Percentiles rank a stretch among this genome's conserved stretches.
Evolutionary conservation across 495 filamentous ascomycete species (phyloP).

Genomic region (Staphylotrichum longicolle): DNA sequence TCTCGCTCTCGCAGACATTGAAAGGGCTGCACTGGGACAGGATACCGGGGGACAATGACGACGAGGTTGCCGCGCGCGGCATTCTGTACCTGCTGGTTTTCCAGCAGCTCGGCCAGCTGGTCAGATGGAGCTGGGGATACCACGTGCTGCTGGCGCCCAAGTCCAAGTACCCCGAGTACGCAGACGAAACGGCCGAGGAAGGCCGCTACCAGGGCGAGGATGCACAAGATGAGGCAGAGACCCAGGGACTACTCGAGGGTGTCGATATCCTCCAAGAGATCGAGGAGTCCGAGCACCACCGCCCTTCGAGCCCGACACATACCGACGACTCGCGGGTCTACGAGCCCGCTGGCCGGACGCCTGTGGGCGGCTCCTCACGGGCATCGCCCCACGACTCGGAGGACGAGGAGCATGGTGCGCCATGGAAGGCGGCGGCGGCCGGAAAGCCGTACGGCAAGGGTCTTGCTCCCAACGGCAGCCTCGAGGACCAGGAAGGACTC

Average conservation of each 20-base stretch:
- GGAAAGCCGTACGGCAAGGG: conserved; percentile 23
- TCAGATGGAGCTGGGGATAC: conserved; percentile 98
- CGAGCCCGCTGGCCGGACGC: conserved; percentile 49
- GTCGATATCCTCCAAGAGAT: conserved; percentile 35
- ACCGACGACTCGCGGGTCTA: conserved; percentile 43
- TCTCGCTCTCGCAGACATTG: conserved; percentile 88
- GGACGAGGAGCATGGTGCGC: conserved; percentile 36
- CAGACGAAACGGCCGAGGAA: conserved; percentile 57
- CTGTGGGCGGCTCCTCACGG: conserved; percentile 40
- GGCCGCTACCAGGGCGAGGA: conserved; percentile 68
- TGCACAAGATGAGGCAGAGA: conserved; percentile 31
- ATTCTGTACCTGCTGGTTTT: conserved; percentile 96
- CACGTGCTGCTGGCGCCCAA: conserved; percentile 84
- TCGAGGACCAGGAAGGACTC: conserved; percentile 22
- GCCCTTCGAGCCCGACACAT: conserved; percentile 27
- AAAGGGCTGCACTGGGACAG: conserved; percentile 90
- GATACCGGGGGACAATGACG: conserved; percentile 87
- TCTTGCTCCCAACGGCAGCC: conserved; percentile 13
- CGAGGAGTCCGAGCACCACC: conserved; percentile 16
- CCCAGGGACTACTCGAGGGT: conserved; percentile 29
- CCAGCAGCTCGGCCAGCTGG: conserved; percentile 92
- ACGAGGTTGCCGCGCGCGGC: conserved; percentile 88
- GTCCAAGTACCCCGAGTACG: conserved; percentile 63
- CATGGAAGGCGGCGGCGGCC: conserved; percentile 19
- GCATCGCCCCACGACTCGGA: conserved; percentile 45